phyloP scores from a whole-genome alignment of 129 eudicot species.

The Helianthus annuus region HanXRQr2.0-SUNRISE NC_035441.2:156816531-156817030 shows the following conservation, averaged over 20 bases:
- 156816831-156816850: constrained; percentile 49
- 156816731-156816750: constrained; percentile 59
- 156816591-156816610: constrained; percentile 29
- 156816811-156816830: constrained; percentile 57
- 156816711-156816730: constrained; percentile 45
- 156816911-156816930: constrained; percentile 18
- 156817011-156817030: constrained; percentile 63
- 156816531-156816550: constrained; percentile 42
- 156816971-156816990: constrained; percentile 8
- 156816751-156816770: constrained; percentile 47
- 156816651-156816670: constrained; percentile 53
- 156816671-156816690: constrained; percentile 44
- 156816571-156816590: constrained; percentile 9
- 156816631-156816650: constrained; percentile 44
- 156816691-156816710: constrained; percentile 45
- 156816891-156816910: neutral
- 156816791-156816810: constrained; percentile 38
- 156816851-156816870: constrained; percentile 62
- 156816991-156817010: constrained; percentile 3
- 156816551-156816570: constrained; percentile 9
- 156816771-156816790: constrained; percentile 54
- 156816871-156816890: too few species aligned
- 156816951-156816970: constrained; percentile 57
- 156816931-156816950: constrained; percentile 51
- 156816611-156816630: constrained; percentile 45